phyloP scores from a whole-genome alignment of 2,329 filamentous ascomycete species.

The Diaporthe velutina region DNA sequence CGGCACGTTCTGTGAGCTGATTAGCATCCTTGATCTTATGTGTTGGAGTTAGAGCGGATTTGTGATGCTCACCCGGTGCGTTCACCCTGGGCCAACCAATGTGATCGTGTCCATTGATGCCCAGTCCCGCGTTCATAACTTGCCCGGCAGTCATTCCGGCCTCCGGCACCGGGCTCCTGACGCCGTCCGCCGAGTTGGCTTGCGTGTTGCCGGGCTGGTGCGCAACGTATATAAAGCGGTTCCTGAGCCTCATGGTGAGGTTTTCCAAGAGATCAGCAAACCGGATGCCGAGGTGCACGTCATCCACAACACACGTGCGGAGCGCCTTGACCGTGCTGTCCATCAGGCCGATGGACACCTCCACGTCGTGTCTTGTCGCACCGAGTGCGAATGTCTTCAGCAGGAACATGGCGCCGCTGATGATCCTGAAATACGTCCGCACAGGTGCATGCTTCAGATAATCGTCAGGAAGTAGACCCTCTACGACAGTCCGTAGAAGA shows the following conservation, averaged over 20 bases:
- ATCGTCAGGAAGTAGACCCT: constrained; percentile 79
- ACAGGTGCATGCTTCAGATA: constrained; percentile 88
- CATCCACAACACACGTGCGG: constrained; percentile 83
- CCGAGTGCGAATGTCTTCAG: constrained; percentile 88
- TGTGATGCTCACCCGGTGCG: constrained; percentile 28
- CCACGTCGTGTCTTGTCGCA: constrained; percentile 82
- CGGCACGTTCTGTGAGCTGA: constrained; percentile 51
- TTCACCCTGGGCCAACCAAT: constrained; percentile 40
- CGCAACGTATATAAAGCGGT: constrained; percentile 78
- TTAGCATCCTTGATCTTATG: background rate
- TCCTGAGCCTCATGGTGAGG: constrained; percentile 79
- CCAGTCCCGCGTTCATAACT: constrained; percentile 38
- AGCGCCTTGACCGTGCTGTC: constrained; percentile 81
- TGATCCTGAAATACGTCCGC: constrained; percentile 87
- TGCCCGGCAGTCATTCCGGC: constrained; percentile 36
- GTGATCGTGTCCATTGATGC: constrained; percentile 36
- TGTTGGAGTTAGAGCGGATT: background rate
- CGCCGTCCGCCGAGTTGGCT: constrained; percentile 52
- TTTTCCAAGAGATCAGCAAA: constrained; percentile 88
- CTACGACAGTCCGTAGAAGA: constrained; percentile 81
- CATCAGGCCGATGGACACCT: constrained; percentile 80
- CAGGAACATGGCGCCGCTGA: constrained; percentile 86
- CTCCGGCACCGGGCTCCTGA: constrained; percentile 54
- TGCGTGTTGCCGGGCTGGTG: constrained; percentile 50
- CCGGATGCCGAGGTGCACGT: constrained; percentile 86